Base-by-base conservation (phyloP, 1,284 basidiomycete species). In the Austroboletus novae-zelandiae region DNA sequence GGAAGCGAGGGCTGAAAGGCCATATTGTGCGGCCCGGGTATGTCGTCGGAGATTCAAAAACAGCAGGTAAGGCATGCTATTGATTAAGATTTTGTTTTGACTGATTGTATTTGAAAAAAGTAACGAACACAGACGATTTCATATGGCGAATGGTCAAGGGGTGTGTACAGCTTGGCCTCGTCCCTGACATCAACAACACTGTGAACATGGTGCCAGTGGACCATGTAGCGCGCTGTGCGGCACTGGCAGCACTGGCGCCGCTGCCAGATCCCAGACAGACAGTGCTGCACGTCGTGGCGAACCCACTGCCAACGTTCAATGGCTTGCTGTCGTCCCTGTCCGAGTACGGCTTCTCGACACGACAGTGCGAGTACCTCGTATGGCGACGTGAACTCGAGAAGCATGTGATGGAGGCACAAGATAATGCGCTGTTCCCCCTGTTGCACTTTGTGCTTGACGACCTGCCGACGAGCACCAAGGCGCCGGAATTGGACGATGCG, bases 111-210 rank as follows among this genome's bases (percentile, higher is more conserved):
- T 48, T 25, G 25, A 27, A 35, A 37, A 11, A 57, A 86, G 95
- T 98, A 3, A 98, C 95, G 27, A 99, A 99, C 73, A 99, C 97
- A 34, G 97, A 99, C 63, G 97, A 99, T 71, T 99, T 99, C 72
- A 82, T 99, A 50, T 98, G 96, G 95, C 84, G 97, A 18, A 77
- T 99, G 67, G 92, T 98, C 67, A 99, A 99, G 72, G 97, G 97
- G 23, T 98, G 94, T 67, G 80, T 97, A 43, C 97, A 99, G 70
- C 85, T 99, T 7, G 96, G 96, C 3, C 81, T 94, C 40, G 86
- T 95, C 3, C 97, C 97, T 1, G 92, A 99, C 67, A 98, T 99
- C 71, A 94, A 98, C 77, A 99, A 99, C 73, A 89, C 91, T 4
- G 81, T 99, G 65, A 99, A 99, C 73, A 96, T 98, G 91, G 91